These are phyloP conservation scores for Ogataea pignaliae DNA, from an alignment of 805 yeast genomes.

Conservation along the genomic window DNA sequence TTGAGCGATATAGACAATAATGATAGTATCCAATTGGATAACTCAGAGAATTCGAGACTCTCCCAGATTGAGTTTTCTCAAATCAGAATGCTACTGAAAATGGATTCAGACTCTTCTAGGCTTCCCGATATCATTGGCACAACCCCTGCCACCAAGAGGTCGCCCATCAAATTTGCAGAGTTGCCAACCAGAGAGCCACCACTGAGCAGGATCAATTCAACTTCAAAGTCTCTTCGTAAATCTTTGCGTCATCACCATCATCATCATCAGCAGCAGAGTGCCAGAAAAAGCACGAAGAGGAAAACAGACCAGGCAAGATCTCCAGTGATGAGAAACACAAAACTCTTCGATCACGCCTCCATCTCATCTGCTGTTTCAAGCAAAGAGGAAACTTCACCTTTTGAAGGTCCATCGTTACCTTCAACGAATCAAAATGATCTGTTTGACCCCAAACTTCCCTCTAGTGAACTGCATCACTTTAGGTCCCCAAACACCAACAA, in stretches of 20 bases:
- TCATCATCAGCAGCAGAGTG: neutral
- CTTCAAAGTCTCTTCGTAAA: slow-evolving; percentile 23
- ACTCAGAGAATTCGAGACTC: slow-evolving; percentile 15
- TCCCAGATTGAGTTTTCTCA: slow-evolving; percentile 24
- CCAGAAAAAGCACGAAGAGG: neutral
- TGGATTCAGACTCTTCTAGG: slow-evolving; percentile 7
- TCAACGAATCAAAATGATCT: slow-evolving; percentile 3
- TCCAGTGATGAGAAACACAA: neutral
- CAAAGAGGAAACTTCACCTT: slow-evolving; percentile 18
- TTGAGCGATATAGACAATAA: slow-evolving; percentile 24
- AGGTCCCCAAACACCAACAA: slow-evolving; percentile 9
- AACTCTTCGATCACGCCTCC: too few relatives aligned
- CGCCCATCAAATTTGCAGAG: slow-evolving; percentile 31
- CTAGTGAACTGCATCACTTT: slow-evolving; percentile 4
- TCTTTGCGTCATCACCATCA: slow-evolving; percentile 11
- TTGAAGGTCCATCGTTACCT: slow-evolving; percentile 12
- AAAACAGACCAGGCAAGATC: neutral
- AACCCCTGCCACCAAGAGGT: slow-evolving; percentile 20
- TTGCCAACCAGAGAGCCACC: slow-evolving; percentile 31
- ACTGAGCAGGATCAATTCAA: slow-evolving; percentile 13
- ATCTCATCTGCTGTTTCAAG: neutral
- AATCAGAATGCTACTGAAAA: slow-evolving; percentile 20
- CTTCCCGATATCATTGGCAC: slow-evolving; percentile 17
- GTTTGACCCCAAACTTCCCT: slow-evolving; percentile 21
- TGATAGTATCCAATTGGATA: slow-evolving; percentile 22